These are phyloP conservation scores for Penicillium alfredii DNA, from an alignment of 495 filamentous ascomycete species.

Conservation along the genomic window DNA sequence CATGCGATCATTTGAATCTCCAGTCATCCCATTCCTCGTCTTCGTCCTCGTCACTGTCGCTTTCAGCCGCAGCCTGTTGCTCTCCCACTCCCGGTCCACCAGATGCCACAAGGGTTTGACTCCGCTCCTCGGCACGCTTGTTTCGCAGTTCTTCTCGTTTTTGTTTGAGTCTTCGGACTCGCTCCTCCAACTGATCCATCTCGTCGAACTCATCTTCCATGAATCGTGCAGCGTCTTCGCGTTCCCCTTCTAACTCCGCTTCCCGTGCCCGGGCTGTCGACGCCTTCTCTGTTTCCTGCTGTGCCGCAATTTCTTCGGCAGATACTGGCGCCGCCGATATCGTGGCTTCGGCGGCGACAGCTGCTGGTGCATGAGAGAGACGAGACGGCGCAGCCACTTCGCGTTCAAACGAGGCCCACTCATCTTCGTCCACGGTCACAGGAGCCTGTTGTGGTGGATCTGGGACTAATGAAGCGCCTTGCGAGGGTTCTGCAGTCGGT, in stretches of 20 bases:
- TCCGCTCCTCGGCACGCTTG: conserved; percentile 26
- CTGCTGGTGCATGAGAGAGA: conserved; percentile 28
- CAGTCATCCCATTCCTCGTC: conserved; percentile 63
- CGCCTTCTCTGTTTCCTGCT: conserved; percentile 53
- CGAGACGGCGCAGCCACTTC: conserved; percentile 61
- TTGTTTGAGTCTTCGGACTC: conserved; percentile 71
- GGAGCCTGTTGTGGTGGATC: conserved; percentile 9
- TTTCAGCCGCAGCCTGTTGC: conserved; percentile 16
- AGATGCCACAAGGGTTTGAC: conserved; percentile 2
- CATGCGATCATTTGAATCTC: conserved; percentile 48
- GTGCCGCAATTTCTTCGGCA: conserved; percentile 65
- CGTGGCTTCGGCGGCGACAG: conserved; percentile 36
- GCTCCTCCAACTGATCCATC: conserved; percentile 84
- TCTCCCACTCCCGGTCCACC: conserved; percentile 17
- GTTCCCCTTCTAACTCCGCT: conserved; percentile 69
- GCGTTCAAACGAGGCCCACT: conserved; percentile 89
- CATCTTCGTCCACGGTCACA: conserved; percentile 62
- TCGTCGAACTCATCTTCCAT: conserved; percentile 88
- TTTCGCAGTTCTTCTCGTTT: conserved; percentile 55
- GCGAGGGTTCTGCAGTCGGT: conserved; percentile 7
- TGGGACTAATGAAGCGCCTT: conserved; percentile 13
- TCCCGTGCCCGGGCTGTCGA: conserved; percentile 41
- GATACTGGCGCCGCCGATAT: conserved; percentile 66
- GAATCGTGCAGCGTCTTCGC: conserved; percentile 74
- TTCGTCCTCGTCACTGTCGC: conserved; percentile 31